Evolutionary conservation across 768 basidiomycete genomes (phyloP).

Genomic region (Rhizopogon sp.): DNA sequence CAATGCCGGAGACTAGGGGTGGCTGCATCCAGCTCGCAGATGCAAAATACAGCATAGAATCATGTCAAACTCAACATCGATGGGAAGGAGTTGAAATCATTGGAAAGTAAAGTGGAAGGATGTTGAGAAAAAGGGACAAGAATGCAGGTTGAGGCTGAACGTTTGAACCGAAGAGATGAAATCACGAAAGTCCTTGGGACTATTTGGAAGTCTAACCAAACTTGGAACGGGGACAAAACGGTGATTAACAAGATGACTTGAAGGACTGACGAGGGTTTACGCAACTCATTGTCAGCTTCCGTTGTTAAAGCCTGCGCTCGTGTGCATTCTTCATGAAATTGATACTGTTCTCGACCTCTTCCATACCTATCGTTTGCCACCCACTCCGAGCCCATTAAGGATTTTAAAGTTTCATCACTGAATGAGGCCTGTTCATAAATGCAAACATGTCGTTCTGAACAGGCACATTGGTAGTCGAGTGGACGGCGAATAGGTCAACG

Average conservation of each 20-base stretch:
- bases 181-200: too few species aligned
- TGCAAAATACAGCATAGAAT: conserved; percentile 67
- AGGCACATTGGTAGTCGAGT: conserved; percentile 87
- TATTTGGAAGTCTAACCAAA: too few species aligned
- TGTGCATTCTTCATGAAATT: conserved; percentile 74
- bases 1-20: conserved; percentile 44
- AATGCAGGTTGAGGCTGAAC: conserved; percentile 59
- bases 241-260: too few species aligned
- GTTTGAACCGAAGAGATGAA: conserved; percentile 55
- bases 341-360: conserved; percentile 96
- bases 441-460: conserved; percentile 95
- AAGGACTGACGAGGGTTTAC: too few species aligned
- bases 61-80: conserved; percentile 70
- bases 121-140: conserved; percentile 65
- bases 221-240: too few species aligned
- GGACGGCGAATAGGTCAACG: conserved; percentile 63
- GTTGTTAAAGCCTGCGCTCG: conserved; percentile 78
- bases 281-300: conserved; percentile 54
- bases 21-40: conserved; percentile 95
- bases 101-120: conserved; percentile 77
- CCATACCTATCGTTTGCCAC: conserved; percentile 65
- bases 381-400: too few species aligned
- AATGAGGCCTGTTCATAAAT: conserved; percentile 93
- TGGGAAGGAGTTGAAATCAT: conserved; percentile 51
- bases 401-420: conserved; percentile 81